These are phyloP conservation scores for Polygonum aviculare DNA, from an alignment of 148 eudicot genomes.

Conservation along the genomic window DNA sequence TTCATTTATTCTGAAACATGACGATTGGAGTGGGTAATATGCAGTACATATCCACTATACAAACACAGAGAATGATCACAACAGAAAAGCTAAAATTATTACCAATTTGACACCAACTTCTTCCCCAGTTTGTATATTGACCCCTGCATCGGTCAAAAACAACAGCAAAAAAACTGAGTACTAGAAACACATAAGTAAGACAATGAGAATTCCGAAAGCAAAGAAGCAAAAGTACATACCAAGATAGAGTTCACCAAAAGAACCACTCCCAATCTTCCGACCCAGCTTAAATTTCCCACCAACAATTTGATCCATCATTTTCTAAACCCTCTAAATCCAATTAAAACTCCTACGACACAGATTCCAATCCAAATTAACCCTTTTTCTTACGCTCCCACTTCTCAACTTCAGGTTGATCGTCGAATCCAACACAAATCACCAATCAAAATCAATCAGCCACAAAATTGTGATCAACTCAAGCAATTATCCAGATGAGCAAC, in stretches of 20 bases:
- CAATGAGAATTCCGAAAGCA: background rate
- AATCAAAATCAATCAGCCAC: background rate
- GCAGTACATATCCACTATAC: background rate
- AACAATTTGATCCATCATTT: slow-evolving; percentile 41
- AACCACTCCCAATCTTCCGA: slow-evolving; percentile 55
- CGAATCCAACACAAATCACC: background rate
- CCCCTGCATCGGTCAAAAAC: slow-evolving; percentile 24
- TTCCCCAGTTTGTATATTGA: slow-evolving; percentile 36
- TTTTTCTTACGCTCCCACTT: background rate
- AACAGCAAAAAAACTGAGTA: background rate
- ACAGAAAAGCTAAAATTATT: slow-evolving; percentile 3
- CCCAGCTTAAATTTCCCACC: slow-evolving; percentile 42
- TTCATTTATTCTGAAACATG: background rate
- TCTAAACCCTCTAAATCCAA: background rate
- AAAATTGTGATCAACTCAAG: background rate
- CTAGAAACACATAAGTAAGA: background rate
- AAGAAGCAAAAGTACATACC: slow-evolving; percentile 22
- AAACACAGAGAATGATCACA: background rate
- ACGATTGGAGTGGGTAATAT: background rate
- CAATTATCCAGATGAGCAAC: background rate
- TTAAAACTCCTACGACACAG: background rate
- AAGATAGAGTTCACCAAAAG: slow-evolving; percentile 46
- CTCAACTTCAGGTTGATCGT: background rate
- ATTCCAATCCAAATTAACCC: background rate
- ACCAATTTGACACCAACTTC: slow-evolving; percentile 50